Base-by-base conservation (phyloP, 2,329 filamentous ascomycete species). In the Pseudogymnoascus sp. region DNA sequence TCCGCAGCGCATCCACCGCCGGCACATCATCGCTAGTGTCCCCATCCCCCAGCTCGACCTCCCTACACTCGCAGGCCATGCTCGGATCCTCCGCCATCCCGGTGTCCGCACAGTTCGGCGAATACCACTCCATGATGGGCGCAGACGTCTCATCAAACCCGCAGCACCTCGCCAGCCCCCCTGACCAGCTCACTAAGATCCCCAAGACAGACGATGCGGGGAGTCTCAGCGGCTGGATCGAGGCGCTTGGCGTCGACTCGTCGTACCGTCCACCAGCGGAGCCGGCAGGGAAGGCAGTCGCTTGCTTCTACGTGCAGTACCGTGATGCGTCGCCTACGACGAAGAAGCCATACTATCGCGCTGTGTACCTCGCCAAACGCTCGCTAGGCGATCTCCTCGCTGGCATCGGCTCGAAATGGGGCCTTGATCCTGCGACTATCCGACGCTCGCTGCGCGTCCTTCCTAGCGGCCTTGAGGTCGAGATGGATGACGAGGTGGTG, bases 401-500 rank as follows among this genome's bases (percentile, higher is more conserved):
- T 56, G 83, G 85, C 47, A 84, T 97, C 18, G 87, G 90, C 2
- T 77, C 81, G 63, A 97, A 97, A 75, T 94, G 90, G 79, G 84
- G 86, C 16, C 79, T 97, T 59, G 90, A 97, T 66, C 80, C 89
- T 0, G 81, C 82, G 2, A 85, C 83, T 65, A 84, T 97, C 6
- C 77, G 86, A 1, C 86, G 89, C 37, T 87, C 87, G 1, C 79
- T 96, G 4, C 90, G 86, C 63, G 79, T 92, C 62, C 87, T 90
- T 44, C 80, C 86, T 12, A 86, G 86, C 67, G 91, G 91, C 0
- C 77, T 97, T 1, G 86, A 92, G 70, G 86, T 97, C 63, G 85
- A 95, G 71, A 83, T 97, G 69, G 94, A 97, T 70, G 92, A 97
- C 71, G 92, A 97, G 66, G 87, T 95, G 59, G 84, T 97, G 33